Percentiles rank a stretch among this genome's conserved stretches.
phyloP scores from a whole-genome alignment of 2,329 filamentous ascomycete species.

The Cryphonectria radicalis region DNA sequence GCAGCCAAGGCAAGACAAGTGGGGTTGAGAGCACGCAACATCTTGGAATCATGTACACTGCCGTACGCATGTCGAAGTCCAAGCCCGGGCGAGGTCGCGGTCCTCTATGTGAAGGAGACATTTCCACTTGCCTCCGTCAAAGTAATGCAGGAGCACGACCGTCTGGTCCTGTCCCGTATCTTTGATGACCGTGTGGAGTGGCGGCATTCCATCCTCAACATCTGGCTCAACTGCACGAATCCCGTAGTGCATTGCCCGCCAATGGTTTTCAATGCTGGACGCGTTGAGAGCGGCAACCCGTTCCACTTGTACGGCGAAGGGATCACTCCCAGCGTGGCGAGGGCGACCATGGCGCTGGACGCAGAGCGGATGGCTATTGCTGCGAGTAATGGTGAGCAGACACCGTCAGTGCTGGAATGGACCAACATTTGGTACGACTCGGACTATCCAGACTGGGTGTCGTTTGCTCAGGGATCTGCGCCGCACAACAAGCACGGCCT shows the following conservation, averaged over 20 bases:
- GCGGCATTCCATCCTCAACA: slow-evolving; percentile 15
- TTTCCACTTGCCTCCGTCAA: slow-evolving; percentile 17
- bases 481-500: slow-evolving; percentile 21
- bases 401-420: slow-evolving; percentile 18
- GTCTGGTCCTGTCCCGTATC: neutral
- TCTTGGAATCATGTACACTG: slow-evolving; percentile 17
- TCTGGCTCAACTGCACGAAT: slow-evolving; percentile 22
- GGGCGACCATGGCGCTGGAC: slow-evolving; percentile 18
- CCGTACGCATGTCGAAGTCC: slow-evolving; percentile 16
- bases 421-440: slow-evolving; percentile 21
- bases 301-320: slow-evolving; percentile 18
- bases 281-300: slow-evolving; percentile 13
- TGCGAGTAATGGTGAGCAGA: slow-evolving; percentile 10
- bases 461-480: slow-evolving; percentile 9
- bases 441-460: slow-evolving; percentile 19
- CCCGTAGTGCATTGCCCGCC: slow-evolving; percentile 19
- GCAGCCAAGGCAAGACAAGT: slow-evolving; percentile 13
- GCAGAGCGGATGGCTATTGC: slow-evolving; percentile 17
- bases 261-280: slow-evolving; percentile 16
- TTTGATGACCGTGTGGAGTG: slow-evolving; percentile 18
- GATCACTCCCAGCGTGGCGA: slow-evolving; percentile 16
- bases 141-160: neutral
- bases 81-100: slow-evolving; percentile 4
- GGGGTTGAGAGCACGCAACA: slow-evolving; percentile 12
- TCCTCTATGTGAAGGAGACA: slow-evolving; percentile 19